Evolutionary conservation across 768 basidiomycete species (phyloP), one percentile per base, ranked within the genome.

Genomic region (Lactifluus hygrophoroides): DNA sequence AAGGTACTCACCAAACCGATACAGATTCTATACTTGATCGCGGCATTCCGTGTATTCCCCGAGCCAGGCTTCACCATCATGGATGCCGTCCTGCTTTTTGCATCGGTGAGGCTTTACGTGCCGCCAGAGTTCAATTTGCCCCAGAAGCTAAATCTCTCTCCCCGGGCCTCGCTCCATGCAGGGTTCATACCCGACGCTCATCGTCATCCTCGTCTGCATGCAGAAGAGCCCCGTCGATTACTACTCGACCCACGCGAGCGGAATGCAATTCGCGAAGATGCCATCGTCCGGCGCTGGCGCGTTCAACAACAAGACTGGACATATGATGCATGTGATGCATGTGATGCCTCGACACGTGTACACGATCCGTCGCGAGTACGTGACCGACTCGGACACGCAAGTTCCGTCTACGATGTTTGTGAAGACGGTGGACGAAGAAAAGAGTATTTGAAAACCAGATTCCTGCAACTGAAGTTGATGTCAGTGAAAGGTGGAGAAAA

Each of bases 211-310:
- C 6, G 58, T 59, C 40, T 54, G 58, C 35, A 25, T 35, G 25
- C 58, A 59, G 47, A 59, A 59, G 48, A 59, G 58, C 42, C 58
- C 58, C 2, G 47, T 59, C 19, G 53, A 59, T 21, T 34, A 44
- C 16, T 43, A 38, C 40, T 54, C 53, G 40, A 54, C 45, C 9
- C 54, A 49, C 38, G 48, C 52, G 25, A 49, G 35, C 7, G 32
- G 58, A n/a, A 49, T 54, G 38, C 58, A 42, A 25, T 59, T 54
- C 13, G 47, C 45, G 23, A 54, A 27, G 1, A 13, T 11, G 9
- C 23, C 52, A 32, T 28, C 46, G 11, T 5, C 28, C 19, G 38
- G 14, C n/a, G 21, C 47, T 27, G 9, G 5, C 5, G 5, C 32
- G 5, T 5, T 5, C 5, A 10, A 25, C 16, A 40, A 30, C 25